Percentiles rank a stretch among this genome's conserved stretches.
Evolutionary conservation across 2,329 filamentous ascomycete species (phyloP).

Genomic region (Ceratocystis alfenasii): DNA sequence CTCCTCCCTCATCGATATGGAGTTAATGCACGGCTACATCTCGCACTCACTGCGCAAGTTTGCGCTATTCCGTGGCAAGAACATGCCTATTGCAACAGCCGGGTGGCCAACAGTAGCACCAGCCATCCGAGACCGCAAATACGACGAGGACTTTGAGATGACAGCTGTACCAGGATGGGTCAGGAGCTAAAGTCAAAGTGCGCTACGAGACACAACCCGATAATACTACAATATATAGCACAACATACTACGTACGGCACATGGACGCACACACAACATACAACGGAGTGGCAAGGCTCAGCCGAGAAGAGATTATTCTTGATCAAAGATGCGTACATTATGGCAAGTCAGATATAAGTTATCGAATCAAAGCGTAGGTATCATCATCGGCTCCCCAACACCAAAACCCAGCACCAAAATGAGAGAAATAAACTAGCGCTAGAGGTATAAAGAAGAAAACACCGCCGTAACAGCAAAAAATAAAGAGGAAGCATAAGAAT

Average conservation of each 20-base stretch:
- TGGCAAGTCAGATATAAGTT: slow-evolving; percentile 11
- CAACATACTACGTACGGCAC: not conserved
- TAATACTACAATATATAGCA: not conserved
- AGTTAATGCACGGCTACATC: slow-evolving; percentile 71
- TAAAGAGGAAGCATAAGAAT: slow-evolving; percentile 13
- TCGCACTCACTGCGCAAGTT: slow-evolving; percentile 66
- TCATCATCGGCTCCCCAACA: slow-evolving; percentile 18
- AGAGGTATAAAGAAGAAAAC: slow-evolving; percentile 15
- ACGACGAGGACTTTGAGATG: slow-evolving; percentile 48
- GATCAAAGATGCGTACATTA: slow-evolving; percentile 17
- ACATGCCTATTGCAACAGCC: slow-evolving; percentile 43
- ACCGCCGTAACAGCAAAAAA: slow-evolving; percentile 22
- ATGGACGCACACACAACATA: slow-evolving; percentile 11
- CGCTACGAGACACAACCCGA: not conserved
- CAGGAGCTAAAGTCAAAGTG: slow-evolving; percentile 24
- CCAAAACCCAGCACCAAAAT: slow-evolving; percentile 8
- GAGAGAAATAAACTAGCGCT: slow-evolving; percentile 20
- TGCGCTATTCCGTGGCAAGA: slow-evolving; percentile 58
- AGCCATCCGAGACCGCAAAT: slow-evolving; percentile 50
- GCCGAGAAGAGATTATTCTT: slow-evolving; percentile 13
- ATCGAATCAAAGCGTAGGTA: slow-evolving; percentile 18
- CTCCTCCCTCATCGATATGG: slow-evolving; percentile 65
- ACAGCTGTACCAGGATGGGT: slow-evolving; percentile 67
- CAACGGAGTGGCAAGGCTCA: not conserved
- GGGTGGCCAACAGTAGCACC: slow-evolving; percentile 68